These are phyloP conservation scores for Diaporthe capsici DNA, from an alignment of 2,329 filamentous ascomycete genomes.

Conservation along the genomic window DNA sequence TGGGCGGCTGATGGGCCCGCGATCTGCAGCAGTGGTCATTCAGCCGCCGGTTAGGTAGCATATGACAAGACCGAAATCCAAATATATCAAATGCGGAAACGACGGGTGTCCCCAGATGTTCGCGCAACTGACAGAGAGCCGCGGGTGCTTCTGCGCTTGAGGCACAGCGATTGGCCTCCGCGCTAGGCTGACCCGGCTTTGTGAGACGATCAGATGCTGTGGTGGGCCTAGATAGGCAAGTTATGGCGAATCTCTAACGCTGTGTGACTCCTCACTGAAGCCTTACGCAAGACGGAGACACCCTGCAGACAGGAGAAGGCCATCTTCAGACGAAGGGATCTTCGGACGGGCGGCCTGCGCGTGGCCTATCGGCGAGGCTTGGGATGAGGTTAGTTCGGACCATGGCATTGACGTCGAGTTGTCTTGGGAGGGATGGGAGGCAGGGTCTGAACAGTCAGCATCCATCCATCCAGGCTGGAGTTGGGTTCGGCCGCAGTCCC, in stretches of 20 bases:
- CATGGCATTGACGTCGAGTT: conserved; percentile 20
- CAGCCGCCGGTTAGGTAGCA: conserved; percentile 12
- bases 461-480: background rate
- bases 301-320: conserved; percentile 25
- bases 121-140: conserved; percentile 5
- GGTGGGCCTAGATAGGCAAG: conserved; percentile 9
- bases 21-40: conserved; percentile 14
- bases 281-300: conserved; percentile 23
- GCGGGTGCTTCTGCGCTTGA: background rate
- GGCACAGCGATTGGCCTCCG: conserved; percentile 21
- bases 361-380: conserved; percentile 15
- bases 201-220: conserved; percentile 8
- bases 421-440: background rate
- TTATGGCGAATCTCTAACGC: conserved; percentile 31
- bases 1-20: conserved; percentile 17
- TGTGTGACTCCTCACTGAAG: conserved; percentile 4
- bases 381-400: conserved; percentile 22
- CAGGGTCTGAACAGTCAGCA: conserved; percentile 3
- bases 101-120: conserved; percentile 29
- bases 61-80: conserved; percentile 8
- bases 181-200: conserved; percentile 31
- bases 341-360: conserved; percentile 23
- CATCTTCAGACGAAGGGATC: conserved; percentile 21
- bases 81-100: conserved; percentile 28
- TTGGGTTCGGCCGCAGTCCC: background rate